These are phyloP conservation scores for Epichloe sibirici DNA, from an alignment of 2,329 filamentous ascomycete genomes.

Conservation along the genomic window DNA sequence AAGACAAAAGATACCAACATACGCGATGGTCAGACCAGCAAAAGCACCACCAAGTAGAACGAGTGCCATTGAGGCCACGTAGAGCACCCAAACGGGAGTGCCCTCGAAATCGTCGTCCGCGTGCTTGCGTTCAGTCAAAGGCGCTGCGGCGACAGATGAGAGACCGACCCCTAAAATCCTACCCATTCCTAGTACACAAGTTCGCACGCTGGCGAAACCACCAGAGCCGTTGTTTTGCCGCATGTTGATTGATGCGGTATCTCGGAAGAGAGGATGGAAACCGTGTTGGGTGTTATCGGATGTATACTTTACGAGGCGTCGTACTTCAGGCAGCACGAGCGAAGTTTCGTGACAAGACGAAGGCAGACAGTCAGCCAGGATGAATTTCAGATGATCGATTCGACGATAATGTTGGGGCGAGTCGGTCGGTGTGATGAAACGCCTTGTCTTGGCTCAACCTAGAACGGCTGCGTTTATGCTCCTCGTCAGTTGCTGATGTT, in stretches of 20 bases:
- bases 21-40: constrained; percentile 84
- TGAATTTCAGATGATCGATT: too few species aligned
- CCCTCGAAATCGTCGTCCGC: constrained; percentile 41
- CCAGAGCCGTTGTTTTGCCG: constrained; percentile 12
- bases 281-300: not conserved
- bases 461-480: not conserved
- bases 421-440: not conserved
- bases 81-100: constrained; percentile 66
- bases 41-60: constrained; percentile 87
- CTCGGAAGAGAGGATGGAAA: not conserved
- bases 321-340: not conserved
- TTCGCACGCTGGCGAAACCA: constrained; percentile 30
- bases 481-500: not conserved
- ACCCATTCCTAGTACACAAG: constrained; percentile 38
- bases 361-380: not conserved
- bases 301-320: not conserved
- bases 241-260: constrained; percentile 12
- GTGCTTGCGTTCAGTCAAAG: constrained; percentile 24
- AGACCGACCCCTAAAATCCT: constrained; percentile 38
- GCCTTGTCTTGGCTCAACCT: not conserved
- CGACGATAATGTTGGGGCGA: not conserved
- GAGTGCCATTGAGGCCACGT: constrained; percentile 64
- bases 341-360: not conserved
- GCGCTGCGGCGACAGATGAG: constrained; percentile 36
- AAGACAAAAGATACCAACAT: constrained; percentile 21